Conservation (phyloP, 345 rosid genomes). For the Salix viminalis region DNA sequence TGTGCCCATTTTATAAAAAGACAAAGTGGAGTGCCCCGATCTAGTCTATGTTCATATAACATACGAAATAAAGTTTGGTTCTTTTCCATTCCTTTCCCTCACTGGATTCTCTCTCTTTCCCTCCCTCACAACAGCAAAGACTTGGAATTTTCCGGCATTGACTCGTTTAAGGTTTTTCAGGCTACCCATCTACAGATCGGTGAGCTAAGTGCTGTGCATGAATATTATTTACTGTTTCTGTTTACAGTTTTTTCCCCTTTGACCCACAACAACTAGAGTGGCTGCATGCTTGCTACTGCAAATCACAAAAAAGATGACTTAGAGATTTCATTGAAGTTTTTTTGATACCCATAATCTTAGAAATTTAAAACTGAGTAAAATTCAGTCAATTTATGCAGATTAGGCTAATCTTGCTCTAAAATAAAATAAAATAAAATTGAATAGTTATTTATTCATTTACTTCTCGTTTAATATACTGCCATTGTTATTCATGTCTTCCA, state of each 20-base stretch:
- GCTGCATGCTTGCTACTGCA: constrained; percentile 16
- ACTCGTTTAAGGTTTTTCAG: constrained; percentile 4
- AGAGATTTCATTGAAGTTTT: constrained; percentile 17
- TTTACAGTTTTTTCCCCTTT: neutral
- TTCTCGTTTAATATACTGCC: constrained; percentile 14
- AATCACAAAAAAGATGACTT: constrained; percentile 25
- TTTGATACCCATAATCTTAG: constrained; percentile 19
- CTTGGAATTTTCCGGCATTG: constrained; percentile 14
- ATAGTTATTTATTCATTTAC: neutral
- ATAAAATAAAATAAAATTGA: neutral
- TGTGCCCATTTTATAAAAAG: constrained; percentile 1
- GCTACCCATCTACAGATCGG: constrained; percentile 14
- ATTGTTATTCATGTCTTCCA: constrained; percentile 13
- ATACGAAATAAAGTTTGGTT: neutral
- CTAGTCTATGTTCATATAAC: neutral
- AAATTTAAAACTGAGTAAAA: constrained; percentile 21
- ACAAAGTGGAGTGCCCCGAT: neutral
- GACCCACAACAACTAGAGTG: neutral
- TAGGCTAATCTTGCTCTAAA: constrained; percentile 17
- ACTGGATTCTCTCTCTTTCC: neutral
- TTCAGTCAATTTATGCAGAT: constrained; percentile 18
- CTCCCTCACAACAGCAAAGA: neutral
- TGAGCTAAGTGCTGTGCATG: constrained; percentile 3
- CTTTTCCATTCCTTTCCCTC: neutral
- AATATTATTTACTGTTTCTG: neutral